These are phyloP conservation scores for Trametes cinnabarina DNA, from an alignment of 768 basidiomycete genomes.

Conservation along the genomic window DNA sequence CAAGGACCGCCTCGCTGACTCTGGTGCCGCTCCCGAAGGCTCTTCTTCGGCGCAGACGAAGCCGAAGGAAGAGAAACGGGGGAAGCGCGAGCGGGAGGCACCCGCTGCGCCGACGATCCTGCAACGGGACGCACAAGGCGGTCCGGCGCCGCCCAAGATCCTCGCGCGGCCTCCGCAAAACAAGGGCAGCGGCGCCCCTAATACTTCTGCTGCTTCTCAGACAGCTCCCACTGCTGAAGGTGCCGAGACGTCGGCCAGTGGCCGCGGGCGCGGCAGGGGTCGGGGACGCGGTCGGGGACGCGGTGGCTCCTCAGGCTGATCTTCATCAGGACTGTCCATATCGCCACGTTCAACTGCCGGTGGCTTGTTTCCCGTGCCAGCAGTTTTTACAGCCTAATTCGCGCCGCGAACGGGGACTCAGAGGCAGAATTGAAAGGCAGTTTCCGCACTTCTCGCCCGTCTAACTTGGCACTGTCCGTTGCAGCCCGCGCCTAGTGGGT, in stretches of 20 bases:
- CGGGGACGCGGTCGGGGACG: conserved; percentile 29
- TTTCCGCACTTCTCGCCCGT: too few relatives aligned
- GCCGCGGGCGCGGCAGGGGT: conserved; percentile 29
- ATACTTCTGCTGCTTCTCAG: neutral
- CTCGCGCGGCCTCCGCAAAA: conserved; percentile 1
- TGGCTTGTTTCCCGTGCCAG: too few relatives aligned
- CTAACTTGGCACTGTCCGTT: too few relatives aligned
- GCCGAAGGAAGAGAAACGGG: conserved; percentile 14
- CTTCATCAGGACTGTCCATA: neutral
- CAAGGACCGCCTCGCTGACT: neutral
- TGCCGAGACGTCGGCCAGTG: neutral
- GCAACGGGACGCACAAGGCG: conserved; percentile 14
- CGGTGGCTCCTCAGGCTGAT: conserved; percentile 1
- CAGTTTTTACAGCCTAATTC: too few relatives aligned
- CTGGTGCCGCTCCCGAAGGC: neutral
- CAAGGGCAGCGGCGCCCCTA: neutral
- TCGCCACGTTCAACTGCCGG: too few relatives aligned
- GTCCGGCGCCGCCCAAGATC: conserved; percentile 16
- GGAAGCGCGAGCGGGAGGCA: neutral
- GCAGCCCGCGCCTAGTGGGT: too few relatives aligned
- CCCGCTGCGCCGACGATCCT: conserved; percentile 21
- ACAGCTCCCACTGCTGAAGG: neutral
- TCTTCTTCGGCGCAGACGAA: neutral
- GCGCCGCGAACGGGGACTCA: too few relatives aligned
- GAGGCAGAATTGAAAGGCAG: too few relatives aligned